Percentiles rank a stretch among this genome's conserved stretches.
Evolutionary conservation across 1,139 yeast species (phyloP).

Genomic region (Yarrowia galli): DNA sequence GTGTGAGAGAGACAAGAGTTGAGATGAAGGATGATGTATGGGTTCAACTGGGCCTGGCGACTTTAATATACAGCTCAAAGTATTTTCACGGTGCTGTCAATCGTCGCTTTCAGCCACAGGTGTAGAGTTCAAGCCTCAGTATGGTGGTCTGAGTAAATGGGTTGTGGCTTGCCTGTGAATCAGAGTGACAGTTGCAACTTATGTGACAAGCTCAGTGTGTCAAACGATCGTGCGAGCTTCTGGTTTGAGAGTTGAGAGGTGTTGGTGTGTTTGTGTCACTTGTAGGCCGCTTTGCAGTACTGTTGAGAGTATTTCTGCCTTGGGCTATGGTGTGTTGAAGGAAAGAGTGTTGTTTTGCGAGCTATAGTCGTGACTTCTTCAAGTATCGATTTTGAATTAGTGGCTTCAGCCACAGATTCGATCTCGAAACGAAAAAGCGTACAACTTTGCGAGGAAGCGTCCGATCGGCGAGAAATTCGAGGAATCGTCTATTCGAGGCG

Average conservation of each 20-base stretch:
- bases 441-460: background rate
- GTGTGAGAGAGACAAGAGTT: background rate
- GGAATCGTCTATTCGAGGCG: background rate
- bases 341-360: background rate
- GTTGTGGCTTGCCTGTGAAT: conserved; percentile 12
- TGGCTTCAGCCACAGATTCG: conserved; percentile 30
- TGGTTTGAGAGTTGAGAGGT: background rate
- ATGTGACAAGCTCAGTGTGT: no score
- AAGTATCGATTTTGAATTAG: conserved; percentile 14
- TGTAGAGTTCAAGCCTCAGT: conserved; percentile 37
- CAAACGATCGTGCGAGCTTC: background rate
- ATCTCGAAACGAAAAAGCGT: background rate
- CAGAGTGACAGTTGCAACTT: background rate
- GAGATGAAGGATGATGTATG: background rate
- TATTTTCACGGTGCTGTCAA: conserved; percentile 33
- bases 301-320: background rate
- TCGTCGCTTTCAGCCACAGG: conserved; percentile 36
- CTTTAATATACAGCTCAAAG: conserved; percentile 13
- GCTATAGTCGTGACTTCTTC: conserved; percentile 5
- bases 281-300: background rate
- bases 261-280: background rate
- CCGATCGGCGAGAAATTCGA: background rate
- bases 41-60: background rate
- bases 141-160: conserved; percentile 29
- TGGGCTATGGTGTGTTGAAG: background rate